These are phyloP conservation scores for Vitis amurensis DNA, from an alignment of 164 flowering plant species.

Conservation along the genomic window DNA sequence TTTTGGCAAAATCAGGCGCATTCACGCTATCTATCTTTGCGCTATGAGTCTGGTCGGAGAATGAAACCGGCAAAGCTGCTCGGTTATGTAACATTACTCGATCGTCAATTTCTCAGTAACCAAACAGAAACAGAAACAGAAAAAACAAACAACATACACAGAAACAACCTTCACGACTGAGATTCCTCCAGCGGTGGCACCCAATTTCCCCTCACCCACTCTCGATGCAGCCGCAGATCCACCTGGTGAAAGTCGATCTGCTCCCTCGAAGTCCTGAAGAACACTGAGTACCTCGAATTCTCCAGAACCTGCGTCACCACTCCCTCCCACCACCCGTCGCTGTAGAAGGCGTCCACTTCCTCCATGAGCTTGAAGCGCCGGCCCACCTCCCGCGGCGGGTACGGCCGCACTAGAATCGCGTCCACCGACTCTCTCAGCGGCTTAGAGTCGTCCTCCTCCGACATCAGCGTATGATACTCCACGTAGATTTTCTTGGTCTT, in stretches of 20 bases:
- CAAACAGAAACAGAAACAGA: no score
- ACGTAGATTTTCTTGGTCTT: slow-evolving; percentile 16
- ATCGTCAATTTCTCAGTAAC: no score
- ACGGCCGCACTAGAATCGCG: slow-evolving; percentile 25
- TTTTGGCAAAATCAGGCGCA: no score
- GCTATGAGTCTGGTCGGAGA: no score
- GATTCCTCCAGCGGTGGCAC: neutral
- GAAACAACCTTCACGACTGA: no score
- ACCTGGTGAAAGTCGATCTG: slow-evolving; percentile 20
- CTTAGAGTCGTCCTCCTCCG: slow-evolving; percentile 21
- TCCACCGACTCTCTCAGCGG: slow-evolving; percentile 20
- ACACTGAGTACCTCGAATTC: slow-evolving; percentile 16
- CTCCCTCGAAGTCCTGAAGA: slow-evolving; percentile 20
- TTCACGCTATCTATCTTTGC: no score
- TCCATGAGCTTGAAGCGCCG: slow-evolving; percentile 14
- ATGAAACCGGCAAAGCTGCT: no score
- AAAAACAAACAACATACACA: no score
- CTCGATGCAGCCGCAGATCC: slow-evolving; percentile 29
- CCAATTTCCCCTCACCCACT: slow-evolving; percentile 36
- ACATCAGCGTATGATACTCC: slow-evolving; percentile 24
- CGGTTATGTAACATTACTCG: no score
- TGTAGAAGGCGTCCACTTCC: slow-evolving; percentile 36
- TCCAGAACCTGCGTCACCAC: slow-evolving; percentile 21
- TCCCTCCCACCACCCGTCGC: slow-evolving; percentile 44
- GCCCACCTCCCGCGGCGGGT: slow-evolving; percentile 18